A percentile compares a stretch with the other conserved stretches of the same genome.
Evolutionary conservation across 2,329 filamentous ascomycete species (phyloP).

Genomic region (Davidsoniella australis): DNA sequence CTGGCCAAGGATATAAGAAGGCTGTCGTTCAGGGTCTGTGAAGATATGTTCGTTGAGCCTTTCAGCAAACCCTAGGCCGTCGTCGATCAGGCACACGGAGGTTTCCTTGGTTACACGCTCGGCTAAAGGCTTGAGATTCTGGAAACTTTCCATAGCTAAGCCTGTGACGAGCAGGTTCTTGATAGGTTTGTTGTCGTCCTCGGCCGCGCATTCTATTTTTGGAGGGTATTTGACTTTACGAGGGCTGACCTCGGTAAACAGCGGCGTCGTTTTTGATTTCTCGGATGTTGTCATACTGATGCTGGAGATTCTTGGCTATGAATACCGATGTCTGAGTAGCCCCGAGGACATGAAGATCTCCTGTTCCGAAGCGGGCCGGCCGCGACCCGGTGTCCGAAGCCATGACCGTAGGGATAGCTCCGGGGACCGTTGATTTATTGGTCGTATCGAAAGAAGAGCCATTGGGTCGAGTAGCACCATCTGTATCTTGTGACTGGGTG

Average conservation of each 20-base stretch:
- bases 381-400: neutral
- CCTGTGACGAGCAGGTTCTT: conserved; percentile 55
- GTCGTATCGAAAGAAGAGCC: no score
- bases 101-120: conserved; percentile 51
- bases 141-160: conserved; percentile 32
- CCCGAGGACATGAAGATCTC: conserved; percentile 9
- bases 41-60: conserved; percentile 57
- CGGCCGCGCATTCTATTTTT: conserved; percentile 9
- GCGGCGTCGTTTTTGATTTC: conserved; percentile 7
- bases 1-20: conserved; percentile 59
- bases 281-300: conserved; percentile 14
- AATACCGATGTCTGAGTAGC: conserved; percentile 9
- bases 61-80: conserved; percentile 73
- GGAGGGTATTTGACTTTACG: conserved; percentile 14
- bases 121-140: conserved; percentile 40
- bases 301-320: conserved; percentile 10
- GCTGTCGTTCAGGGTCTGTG: conserved; percentile 43
- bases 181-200: conserved; percentile 35
- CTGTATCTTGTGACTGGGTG: no score
- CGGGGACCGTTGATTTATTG: neutral
- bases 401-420: conserved; percentile 5
- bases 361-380: neutral
- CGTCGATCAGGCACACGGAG: conserved; percentile 60
- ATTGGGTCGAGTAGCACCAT: no score
- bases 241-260: conserved; percentile 8